Conservation (phyloP, 2,329 filamentous ascomycete species). For the Claviceps arundinis region DNA sequence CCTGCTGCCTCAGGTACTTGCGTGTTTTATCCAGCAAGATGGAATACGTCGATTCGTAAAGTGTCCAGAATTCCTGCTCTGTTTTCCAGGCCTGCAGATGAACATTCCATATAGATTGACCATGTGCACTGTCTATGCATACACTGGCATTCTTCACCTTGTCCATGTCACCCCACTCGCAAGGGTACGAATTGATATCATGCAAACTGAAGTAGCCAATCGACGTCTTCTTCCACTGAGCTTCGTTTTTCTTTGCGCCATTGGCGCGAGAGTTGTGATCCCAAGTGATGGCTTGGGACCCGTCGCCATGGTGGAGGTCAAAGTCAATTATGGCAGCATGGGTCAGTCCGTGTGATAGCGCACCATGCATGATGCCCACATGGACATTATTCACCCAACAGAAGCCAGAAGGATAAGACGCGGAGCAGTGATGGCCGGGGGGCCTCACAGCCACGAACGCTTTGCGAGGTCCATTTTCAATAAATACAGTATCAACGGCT, state of each 20-base stretch:
- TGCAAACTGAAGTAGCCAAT: conserved; percentile 96
- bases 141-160: conserved; percentile 90
- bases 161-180: conserved; percentile 82
- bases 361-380: conserved; percentile 85
- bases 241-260: conserved; percentile 53
- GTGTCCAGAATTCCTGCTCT: conserved; percentile 71
- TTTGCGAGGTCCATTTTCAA: conserved; percentile 45
- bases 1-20: conserved; percentile 60
- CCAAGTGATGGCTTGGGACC: conserved; percentile 93
- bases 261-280: conserved; percentile 63
- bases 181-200: conserved; percentile 97
- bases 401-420: conserved; percentile 81
- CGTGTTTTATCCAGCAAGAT: conserved; percentile 71
- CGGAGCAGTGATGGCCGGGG: conserved; percentile 90
- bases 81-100: conserved; percentile 82
- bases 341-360: conserved; percentile 71
- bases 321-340: conserved; percentile 92
- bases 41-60: conserved; percentile 71
- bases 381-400: conserved; percentile 99
- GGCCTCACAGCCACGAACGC: conserved; percentile 89
- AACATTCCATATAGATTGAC: conserved; percentile 91
- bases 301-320: conserved; percentile 84
- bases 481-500: conserved; percentile 74
- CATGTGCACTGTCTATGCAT: conserved; percentile 87
- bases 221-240: conserved; percentile 65